Evolutionary conservation across 176 grass and related monocot genomes (phyloP).

Genomic region (Oryza coarctata): DNA sequence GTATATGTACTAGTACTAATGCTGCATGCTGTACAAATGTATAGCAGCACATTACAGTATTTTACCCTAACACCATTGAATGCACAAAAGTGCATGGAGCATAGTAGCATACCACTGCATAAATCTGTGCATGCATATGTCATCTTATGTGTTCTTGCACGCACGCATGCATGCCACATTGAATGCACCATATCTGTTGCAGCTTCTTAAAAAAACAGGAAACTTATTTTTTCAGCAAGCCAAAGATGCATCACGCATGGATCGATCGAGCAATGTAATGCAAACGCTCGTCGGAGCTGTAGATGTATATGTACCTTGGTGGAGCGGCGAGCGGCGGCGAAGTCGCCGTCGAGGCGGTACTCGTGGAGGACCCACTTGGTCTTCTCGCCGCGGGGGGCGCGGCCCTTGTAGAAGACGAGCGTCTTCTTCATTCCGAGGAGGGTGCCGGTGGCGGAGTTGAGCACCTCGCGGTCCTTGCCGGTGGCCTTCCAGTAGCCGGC

Average conservation of each 20-base stretch:
- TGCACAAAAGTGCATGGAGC: constrained; percentile 32
- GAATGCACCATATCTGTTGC: constrained; percentile 5
- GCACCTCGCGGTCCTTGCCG: constrained; percentile 91
- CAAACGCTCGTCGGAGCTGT: background rate
- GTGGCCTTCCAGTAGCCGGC: constrained; percentile 99
- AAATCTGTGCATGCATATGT: constrained; percentile 47
- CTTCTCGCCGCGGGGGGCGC: constrained; percentile 90
- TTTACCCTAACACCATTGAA: constrained; percentile 34
- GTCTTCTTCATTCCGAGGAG: constrained; percentile 98
- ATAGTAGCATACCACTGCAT: background rate
- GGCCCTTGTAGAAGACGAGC: constrained; percentile 93
- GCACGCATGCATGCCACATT: background rate
- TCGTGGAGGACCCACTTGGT: constrained; percentile 98
- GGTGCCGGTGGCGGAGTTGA: constrained; percentile 53
- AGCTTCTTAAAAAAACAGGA: background rate
- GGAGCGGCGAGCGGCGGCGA: constrained; percentile 55
- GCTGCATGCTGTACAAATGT: background rate
- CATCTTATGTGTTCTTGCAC: constrained; percentile 31
- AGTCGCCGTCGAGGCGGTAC: constrained; percentile 94
- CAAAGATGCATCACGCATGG: background rate
- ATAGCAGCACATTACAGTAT: constrained; percentile 18
- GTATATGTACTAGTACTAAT: background rate
- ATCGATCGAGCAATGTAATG: background rate
- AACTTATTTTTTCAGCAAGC: background rate
- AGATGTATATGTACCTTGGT: constrained; percentile 46